Percentiles rank a stretch among this genome's conserved stretches.
Conservation (phyloP, 2,329 filamentous ascomycete genomes). For the Alternaria gaisen region DNA sequence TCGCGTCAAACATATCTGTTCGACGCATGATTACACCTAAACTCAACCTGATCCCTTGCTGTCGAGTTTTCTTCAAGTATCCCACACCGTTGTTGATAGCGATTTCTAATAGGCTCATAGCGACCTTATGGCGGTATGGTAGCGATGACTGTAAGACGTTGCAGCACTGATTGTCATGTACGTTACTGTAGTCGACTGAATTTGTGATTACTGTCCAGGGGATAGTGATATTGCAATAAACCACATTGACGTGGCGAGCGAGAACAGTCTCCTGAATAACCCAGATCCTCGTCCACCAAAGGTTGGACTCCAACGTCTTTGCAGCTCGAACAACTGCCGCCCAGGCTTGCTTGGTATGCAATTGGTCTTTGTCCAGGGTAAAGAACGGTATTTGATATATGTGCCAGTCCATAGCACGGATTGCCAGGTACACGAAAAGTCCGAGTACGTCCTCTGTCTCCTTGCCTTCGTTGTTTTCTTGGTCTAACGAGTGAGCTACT, state of each 20-base stretch:
- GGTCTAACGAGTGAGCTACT: neutral
- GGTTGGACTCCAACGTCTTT: neutral
- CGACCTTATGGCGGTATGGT: neutral
- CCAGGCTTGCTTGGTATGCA: neutral
- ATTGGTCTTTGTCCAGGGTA: too few species aligned
- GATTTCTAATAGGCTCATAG: neutral
- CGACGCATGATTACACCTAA: slow-evolving; percentile 1
- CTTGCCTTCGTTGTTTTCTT: neutral
- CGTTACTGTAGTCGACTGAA: neutral
- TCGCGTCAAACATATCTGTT: slow-evolving; percentile 8
- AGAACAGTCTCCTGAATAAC: slow-evolving; percentile 26
- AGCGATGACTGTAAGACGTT: neutral
- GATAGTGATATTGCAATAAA: slow-evolving; percentile 12
- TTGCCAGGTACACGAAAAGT: slow-evolving; percentile 4
- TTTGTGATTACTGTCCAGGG: slow-evolving; percentile 20
- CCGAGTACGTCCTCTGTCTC: slow-evolving; percentile 7
- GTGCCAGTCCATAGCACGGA: slow-evolving; percentile 2
- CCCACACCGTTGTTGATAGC: neutral
- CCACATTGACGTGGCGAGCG: slow-evolving; percentile 17
- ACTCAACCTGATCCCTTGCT: neutral
- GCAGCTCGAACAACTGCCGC: neutral
- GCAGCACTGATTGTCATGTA: neutral
- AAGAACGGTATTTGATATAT: slow-evolving; percentile 9
- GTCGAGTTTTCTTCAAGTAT: neutral
- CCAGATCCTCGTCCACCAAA: slow-evolving; percentile 25